Percentiles rank a stretch among this genome's conserved stretches.
phyloP scores from a whole-genome alignment of 257 asterid genomes.

The Anisodus acutangulus region DNA sequence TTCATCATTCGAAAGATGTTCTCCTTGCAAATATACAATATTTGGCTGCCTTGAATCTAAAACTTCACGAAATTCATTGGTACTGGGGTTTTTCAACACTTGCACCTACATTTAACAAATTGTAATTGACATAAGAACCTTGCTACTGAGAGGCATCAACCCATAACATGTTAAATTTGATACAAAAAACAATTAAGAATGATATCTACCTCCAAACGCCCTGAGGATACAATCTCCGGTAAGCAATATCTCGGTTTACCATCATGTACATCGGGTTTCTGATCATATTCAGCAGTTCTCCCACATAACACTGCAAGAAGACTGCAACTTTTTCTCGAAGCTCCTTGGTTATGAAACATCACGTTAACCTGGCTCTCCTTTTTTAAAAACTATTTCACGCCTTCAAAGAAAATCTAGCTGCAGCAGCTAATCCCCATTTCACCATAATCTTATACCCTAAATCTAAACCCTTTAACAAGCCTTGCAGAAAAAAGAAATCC shows the following conservation, averaged over 20 bases:
- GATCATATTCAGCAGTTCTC: slow-evolving; percentile 50
- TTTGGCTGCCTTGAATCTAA: slow-evolving; percentile 81
- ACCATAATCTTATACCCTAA: slow-evolving; percentile 24
- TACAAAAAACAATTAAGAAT: not conserved
- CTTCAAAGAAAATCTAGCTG: not conserved
- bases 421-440: slow-evolving; percentile 20
- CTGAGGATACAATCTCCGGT: slow-evolving; percentile 74
- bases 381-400: not conserved
- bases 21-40: slow-evolving; percentile 83
- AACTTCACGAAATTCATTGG: slow-evolving; percentile 67
- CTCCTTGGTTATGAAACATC: slow-evolving; percentile 90
- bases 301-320: slow-evolving; percentile 74
- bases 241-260: slow-evolving; percentile 61
- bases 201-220: slow-evolving; percentile 81
- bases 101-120: slow-evolving; percentile 64
- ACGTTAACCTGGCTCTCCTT: slow-evolving; percentile 24
- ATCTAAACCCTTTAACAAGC: not conserved
- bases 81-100: slow-evolving; percentile 68
- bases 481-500: not conserved
- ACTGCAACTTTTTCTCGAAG: slow-evolving; percentile 74
- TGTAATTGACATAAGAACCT: not conserved
- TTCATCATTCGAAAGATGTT: slow-evolving; percentile 61
- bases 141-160: not conserved
- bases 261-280: slow-evolving; percentile 49
- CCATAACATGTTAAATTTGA: not conserved